Evolutionary conservation across 306 rosid genomes (phyloP).

Genomic region (Senna siamea): DNA sequence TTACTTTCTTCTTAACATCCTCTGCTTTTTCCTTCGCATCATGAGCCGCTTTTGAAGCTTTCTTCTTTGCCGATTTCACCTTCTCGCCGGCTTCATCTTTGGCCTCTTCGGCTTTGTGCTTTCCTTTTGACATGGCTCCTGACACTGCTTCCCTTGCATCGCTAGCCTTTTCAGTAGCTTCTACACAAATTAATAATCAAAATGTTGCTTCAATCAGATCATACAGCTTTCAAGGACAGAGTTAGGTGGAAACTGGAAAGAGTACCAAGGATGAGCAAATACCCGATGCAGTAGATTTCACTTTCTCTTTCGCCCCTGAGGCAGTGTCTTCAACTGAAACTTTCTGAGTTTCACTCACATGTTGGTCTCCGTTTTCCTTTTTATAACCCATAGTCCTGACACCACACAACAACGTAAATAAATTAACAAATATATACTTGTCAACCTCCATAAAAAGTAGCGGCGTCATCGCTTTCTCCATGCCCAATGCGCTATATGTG

Average conservation of each 20-base stretch:
- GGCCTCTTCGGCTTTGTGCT: background rate
- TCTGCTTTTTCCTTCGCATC: conserved; percentile 31
- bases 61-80: conserved; percentile 34
- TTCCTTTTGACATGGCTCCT: conserved; percentile 33
- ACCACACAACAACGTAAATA: too few species aligned
- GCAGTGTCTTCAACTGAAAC: conserved; percentile 35
- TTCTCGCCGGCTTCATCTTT: conserved; percentile 22
- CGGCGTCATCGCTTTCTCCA: too few species aligned
- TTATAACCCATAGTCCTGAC: conserved; percentile 41
- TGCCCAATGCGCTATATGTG: too few species aligned
- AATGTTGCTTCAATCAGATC: background rate
- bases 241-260: too few species aligned
- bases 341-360: conserved; percentile 10
- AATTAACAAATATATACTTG: too few species aligned
- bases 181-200: too few species aligned
- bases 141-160: background rate
- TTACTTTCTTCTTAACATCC: too few species aligned
- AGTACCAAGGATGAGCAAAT: background rate
- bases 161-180: too few species aligned
- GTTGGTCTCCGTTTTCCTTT: background rate
- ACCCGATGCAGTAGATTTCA: conserved; percentile 48
- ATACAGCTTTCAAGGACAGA: background rate
- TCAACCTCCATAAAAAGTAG: too few species aligned
- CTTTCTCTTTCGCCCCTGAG: conserved; percentile 20
- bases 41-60: conserved; percentile 32